Base-by-base conservation (phyloP, 2,329 filamentous ascomycete genomes). In the Exophiala phaeomuriformis region DNA sequence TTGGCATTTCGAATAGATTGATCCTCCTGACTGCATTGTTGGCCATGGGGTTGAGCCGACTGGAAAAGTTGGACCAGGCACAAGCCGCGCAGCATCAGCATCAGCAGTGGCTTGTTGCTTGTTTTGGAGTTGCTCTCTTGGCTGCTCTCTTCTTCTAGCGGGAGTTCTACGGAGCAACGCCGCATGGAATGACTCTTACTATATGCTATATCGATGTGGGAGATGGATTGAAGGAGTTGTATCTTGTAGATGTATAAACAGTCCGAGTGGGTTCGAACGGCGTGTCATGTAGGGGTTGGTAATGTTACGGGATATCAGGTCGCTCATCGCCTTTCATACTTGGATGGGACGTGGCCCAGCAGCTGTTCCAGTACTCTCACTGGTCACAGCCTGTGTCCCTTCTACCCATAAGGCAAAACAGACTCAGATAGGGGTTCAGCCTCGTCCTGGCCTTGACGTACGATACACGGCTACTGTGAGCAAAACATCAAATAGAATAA, bases 1-100 rank as follows among this genome's bases (percentile, higher is more conserved):
- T 52, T 7, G 51, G 58, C 39, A 52, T 62, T 27, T 35, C 61
- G 27, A 62, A 59, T 40, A 46, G 60, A 44, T 49, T 62, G 44
- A 59, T 62, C 37, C 30, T 62, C 6, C 55, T 62, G 4, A 52
- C 51, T 28, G 49, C 53, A 27, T 39, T 61, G 30, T 46, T 61
- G 43, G 56, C 52, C 28, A 54, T 47, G 10, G 60, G 58, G 30
- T 39, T 55, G 42, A 47, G 52, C 39, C 49, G 45, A 31, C 39
- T 57, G 52, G 57, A 59, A 48, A 57, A 55, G 52, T 37, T 59
- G 37, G 51, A 52, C 43, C 40, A 37, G 28, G 47, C 45, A 31
- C 47, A 49, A 42, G 54, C 39, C 10, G 48, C 49, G 28, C 53
- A 52, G n/a, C 51, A 59, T 19, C 19, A 19, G 19, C 56, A 58